phyloP scores from a whole-genome alignment of 495 filamentous ascomycete species.

The Opeltia flavorubescens region DNA sequence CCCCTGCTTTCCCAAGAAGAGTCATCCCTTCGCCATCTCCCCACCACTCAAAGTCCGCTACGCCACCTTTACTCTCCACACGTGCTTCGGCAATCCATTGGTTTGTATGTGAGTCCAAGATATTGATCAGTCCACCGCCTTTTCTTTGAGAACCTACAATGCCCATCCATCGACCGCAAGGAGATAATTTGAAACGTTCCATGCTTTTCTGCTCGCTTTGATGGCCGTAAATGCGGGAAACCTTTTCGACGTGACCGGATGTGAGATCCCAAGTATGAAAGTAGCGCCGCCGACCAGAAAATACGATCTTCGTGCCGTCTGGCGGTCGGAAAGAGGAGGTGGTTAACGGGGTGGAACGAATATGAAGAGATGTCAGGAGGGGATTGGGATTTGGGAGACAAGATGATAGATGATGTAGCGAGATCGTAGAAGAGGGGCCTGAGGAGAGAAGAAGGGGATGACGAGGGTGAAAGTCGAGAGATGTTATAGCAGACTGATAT shows the following conservation, averaged over 20 bases:
- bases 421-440: constrained; percentile 69
- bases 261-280: constrained; percentile 89
- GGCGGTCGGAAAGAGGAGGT: constrained; percentile 61
- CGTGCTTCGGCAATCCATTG: constrained; percentile 83
- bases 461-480: constrained; percentile 76
- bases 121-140: constrained; percentile 75
- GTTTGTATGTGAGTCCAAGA: constrained; percentile 63
- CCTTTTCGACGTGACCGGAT: constrained; percentile 66
- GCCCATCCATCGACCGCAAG: constrained; percentile 73
- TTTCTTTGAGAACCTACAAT: constrained; percentile 63
- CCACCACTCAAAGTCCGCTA: constrained; percentile 90
- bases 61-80: constrained; percentile 65
- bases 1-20: constrained; percentile 70
- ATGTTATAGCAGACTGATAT: constrained; percentile 58
- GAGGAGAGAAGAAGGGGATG: constrained; percentile 82
- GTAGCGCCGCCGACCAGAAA: constrained; percentile 74
- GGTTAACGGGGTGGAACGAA: constrained; percentile 64
- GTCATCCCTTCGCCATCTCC: constrained; percentile 60
- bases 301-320: constrained; percentile 54
- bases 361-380: constrained; percentile 74
- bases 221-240: constrained; percentile 63
- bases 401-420: constrained; percentile 74
- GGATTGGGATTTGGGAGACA: constrained; percentile 68
- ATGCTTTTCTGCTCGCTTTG: constrained; percentile 74
- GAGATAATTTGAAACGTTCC: constrained; percentile 76